A percentile compares a stretch with the other conserved stretches of the same genome.
Evolutionary conservation across 176 grass and related monocot species (phyloP).

Genomic region (Triticum timopheevii): DNA sequence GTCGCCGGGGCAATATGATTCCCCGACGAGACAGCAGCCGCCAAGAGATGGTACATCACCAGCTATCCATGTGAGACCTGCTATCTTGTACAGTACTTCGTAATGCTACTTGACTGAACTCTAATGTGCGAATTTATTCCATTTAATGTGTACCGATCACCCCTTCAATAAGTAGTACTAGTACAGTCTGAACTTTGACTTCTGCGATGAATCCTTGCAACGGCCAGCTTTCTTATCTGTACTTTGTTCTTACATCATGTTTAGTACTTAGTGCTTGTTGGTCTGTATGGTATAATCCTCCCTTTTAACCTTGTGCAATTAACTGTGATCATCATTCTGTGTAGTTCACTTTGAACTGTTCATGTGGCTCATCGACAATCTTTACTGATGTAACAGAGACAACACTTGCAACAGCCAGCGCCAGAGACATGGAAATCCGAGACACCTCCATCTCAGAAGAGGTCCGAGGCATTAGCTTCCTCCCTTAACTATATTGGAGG

Average conservation of each 20-base stretch:
- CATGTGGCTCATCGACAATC: slow-evolving; percentile 3
- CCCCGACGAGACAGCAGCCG: slow-evolving; percentile 29
- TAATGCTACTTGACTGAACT: slow-evolving; percentile 16
- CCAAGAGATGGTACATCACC: slow-evolving; percentile 34
- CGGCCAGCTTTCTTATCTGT: background rate
- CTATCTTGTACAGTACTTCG: background rate
- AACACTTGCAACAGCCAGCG: slow-evolving; percentile 31
- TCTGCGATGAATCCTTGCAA: background rate
- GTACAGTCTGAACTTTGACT: slow-evolving; percentile 1
- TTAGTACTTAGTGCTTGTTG: background rate
- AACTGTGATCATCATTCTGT: slow-evolving; percentile 16
- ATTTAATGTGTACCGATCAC: slow-evolving; percentile 15
- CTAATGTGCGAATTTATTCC: background rate
- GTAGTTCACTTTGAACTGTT: slow-evolving; percentile 32
- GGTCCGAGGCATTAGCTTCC: slow-evolving; percentile 76
- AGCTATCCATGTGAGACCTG: slow-evolving; percentile 51
- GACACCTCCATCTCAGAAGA: slow-evolving; percentile 79
- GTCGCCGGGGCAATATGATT: slow-evolving; percentile 46
- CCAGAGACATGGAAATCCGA: slow-evolving; percentile 45
- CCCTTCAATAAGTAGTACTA: slow-evolving; percentile 17
- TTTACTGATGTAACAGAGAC: slow-evolving; percentile 39
- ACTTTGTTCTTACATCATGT: slow-evolving; percentile 2
- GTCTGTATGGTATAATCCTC: slow-evolving; percentile 1
- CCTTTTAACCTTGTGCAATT: slow-evolving; percentile 6
- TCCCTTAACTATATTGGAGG: slow-evolving; percentile 91